These are phyloP conservation scores for Berkeleyomyces basicola DNA, from an alignment of 2,329 filamentous ascomycete genomes.

Conservation along the genomic window DNA sequence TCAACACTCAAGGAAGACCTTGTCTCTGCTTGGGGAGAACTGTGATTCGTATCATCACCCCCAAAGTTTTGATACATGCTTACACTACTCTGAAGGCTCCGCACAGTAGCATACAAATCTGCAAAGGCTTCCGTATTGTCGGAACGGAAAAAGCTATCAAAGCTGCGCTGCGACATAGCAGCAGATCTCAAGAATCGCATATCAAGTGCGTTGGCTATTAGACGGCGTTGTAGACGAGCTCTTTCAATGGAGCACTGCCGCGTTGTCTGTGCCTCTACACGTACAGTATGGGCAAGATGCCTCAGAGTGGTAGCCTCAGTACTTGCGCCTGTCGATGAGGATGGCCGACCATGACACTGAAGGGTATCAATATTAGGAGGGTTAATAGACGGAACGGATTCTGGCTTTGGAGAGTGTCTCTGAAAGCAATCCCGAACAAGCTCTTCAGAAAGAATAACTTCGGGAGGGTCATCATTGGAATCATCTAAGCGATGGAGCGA, in stretches of 20 bases:
- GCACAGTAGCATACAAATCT: constrained; percentile 57
- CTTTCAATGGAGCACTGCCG: constrained; percentile 54
- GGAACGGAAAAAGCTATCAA: constrained; percentile 61
- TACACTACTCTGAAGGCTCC: constrained; percentile 64
- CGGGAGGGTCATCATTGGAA: constrained; percentile 8
- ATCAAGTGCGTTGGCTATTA: constrained; percentile 59
- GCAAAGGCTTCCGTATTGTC: constrained; percentile 68
- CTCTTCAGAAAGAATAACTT: constrained; percentile 3
- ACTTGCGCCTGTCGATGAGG: constrained; percentile 31
- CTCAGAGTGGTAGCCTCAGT: constrained; percentile 53
- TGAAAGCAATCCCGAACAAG: not conserved
- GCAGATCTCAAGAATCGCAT: constrained; percentile 59
- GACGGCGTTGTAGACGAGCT: constrained; percentile 54
- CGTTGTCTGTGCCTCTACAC: constrained; percentile 69
- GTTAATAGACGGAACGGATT: not conserved
- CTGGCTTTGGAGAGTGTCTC: not conserved
- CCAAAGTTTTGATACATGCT: constrained; percentile 56
- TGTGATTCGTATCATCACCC: constrained; percentile 55
- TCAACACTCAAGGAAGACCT: constrained; percentile 16
- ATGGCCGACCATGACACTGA: constrained; percentile 44
- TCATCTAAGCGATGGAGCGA: not conserved
- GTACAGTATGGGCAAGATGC: constrained; percentile 62
- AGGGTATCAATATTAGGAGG: constrained; percentile 34
- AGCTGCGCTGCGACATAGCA: constrained; percentile 55
- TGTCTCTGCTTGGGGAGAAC: constrained; percentile 25